Evolutionary conservation across 169 alveolate genomes (phyloP), one percentile per base, ranked within the genome.

Genomic region (Neospora caninum): DNA sequence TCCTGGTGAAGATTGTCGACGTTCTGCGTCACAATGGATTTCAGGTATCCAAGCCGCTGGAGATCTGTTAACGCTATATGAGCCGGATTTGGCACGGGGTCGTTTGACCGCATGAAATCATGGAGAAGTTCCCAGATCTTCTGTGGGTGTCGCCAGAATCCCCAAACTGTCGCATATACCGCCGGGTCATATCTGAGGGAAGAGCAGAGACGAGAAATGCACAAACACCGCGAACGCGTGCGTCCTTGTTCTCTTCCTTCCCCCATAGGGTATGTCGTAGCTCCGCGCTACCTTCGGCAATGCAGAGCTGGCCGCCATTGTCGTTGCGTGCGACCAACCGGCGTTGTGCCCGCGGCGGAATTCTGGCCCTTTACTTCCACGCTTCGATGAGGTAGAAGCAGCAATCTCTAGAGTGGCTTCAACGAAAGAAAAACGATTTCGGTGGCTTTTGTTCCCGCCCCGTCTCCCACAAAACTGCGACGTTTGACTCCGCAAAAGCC

Each of bases 1-100:
- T 91, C 96, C 36, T 94, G 96, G 82, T 94, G 96, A 0, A 94
- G 91, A 80, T 91, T 83, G 45, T 94, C 96, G 18, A 94, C 93
- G 92, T 94, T 94, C 67, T 94, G 94, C 16, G 93, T 89, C 0
- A 91, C 49, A 10, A 93, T 80, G 31, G 89, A 42, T 16, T 38
- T 25, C 27, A 93, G 53, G 36, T 34, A 43, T 42, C 92, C 92
- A 70, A 93, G 80, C 29, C 64, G 42, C 73, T 89, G 91, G 22
- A 93, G 89, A 20, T 45, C 64, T 7, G 93, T 84, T 58, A 93
- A 45, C 31, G 93, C 95, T 16, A 69, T 1, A 73, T 93, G 95
- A 0, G 94, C 92, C n/a, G 73, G 64, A 31, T 88, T 89, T n/a
- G 96, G 93, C 38, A 16, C 39, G 36, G 94, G 95, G 22, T 93